Evolutionary conservation across 1,284 basidiomycete genomes (phyloP).

Genomic region (Cryptococcus floricola): DNA sequence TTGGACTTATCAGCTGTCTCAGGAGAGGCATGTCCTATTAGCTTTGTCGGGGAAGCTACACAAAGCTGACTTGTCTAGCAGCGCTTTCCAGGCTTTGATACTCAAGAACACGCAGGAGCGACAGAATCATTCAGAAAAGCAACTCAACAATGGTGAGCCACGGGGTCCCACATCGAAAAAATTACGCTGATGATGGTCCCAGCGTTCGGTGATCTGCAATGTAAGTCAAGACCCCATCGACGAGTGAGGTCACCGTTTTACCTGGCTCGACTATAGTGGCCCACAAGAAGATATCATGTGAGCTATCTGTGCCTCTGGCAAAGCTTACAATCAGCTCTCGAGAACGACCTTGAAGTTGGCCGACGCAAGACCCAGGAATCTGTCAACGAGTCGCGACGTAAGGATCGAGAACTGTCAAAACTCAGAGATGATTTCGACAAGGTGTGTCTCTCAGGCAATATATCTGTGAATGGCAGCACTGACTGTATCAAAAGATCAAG

Average conservation of each 20-base stretch:
- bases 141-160: slow-evolving; percentile 19
- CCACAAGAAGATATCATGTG: slow-evolving; percentile 16
- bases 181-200: neutral
- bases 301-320: neutral
- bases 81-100: slow-evolving; percentile 24
- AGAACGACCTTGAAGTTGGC: slow-evolving; percentile 11
- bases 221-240: slow-evolving; percentile 3
- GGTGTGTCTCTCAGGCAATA: slow-evolving; percentile 1
- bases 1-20: slow-evolving; percentile 32
- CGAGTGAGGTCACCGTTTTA: neutral
- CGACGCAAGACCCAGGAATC: slow-evolving; percentile 10
- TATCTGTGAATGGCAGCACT: neutral
- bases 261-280: slow-evolving; percentile 6
- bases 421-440: slow-evolving; percentile 14
- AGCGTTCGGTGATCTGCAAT: slow-evolving; percentile 18
- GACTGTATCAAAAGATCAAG: slow-evolving; percentile 14
- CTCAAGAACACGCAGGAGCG: slow-evolving; percentile 25
- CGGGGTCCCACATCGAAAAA: neutral
- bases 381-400: slow-evolving; percentile 15
- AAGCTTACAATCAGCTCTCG: slow-evolving; percentile 7
- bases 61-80: neutral
- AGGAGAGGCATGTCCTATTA: slow-evolving; percentile 21
- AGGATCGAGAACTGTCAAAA: slow-evolving; percentile 15
- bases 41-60: neutral
- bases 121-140: slow-evolving; percentile 15